phyloP scores from a whole-genome alignment of 345 rosid genomes.

The Citrus trifoliata region DNA sequence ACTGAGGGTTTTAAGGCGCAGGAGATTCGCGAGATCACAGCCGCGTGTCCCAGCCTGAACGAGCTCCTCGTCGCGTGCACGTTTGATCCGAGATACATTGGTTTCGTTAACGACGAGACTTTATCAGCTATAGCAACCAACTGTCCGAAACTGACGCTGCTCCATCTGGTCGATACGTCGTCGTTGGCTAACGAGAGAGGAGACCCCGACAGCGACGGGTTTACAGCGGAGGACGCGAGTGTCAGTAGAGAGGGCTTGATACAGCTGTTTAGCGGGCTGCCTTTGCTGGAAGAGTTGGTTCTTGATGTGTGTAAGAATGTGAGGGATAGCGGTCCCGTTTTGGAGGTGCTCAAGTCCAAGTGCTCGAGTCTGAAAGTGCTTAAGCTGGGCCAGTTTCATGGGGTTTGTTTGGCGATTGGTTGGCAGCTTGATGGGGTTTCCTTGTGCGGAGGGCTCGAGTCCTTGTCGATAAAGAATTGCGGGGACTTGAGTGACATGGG shows the following conservation, averaged over 20 bases:
- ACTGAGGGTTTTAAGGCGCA: slow-evolving; percentile 72
- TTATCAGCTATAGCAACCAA: slow-evolving; percentile 51
- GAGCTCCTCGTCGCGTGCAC: slow-evolving; percentile 61
- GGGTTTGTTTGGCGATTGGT: slow-evolving; percentile 56
- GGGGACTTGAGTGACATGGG: slow-evolving; percentile 80
- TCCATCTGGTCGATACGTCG: slow-evolving; percentile 62
- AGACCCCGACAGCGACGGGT: slow-evolving; percentile 44
- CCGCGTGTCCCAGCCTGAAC: slow-evolving; percentile 56
- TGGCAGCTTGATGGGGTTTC: slow-evolving; percentile 77
- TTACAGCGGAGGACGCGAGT: slow-evolving; percentile 51
- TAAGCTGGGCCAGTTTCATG: slow-evolving; percentile 71
- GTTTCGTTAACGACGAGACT: slow-evolving; percentile 73
- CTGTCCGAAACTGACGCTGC: slow-evolving; percentile 57
- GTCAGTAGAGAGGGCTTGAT: slow-evolving; percentile 38
- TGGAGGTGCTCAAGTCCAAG: slow-evolving; percentile 53
- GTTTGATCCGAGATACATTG: slow-evolving; percentile 74
- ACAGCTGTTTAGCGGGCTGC: slow-evolving; percentile 50
- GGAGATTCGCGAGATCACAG: slow-evolving; percentile 58
- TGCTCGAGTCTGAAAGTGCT: slow-evolving; percentile 53
- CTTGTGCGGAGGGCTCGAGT: slow-evolving; percentile 51
- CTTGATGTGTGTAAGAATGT: slow-evolving; percentile 69
- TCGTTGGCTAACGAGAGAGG: slow-evolving; percentile 41
- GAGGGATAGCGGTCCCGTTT: slow-evolving; percentile 48
- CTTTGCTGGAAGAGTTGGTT: slow-evolving; percentile 57
- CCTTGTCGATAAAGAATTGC: slow-evolving; percentile 59